These are phyloP conservation scores for Thuja plicata DNA, from an alignment of 83 land plant genomes.

Conservation along the genomic window DNA sequence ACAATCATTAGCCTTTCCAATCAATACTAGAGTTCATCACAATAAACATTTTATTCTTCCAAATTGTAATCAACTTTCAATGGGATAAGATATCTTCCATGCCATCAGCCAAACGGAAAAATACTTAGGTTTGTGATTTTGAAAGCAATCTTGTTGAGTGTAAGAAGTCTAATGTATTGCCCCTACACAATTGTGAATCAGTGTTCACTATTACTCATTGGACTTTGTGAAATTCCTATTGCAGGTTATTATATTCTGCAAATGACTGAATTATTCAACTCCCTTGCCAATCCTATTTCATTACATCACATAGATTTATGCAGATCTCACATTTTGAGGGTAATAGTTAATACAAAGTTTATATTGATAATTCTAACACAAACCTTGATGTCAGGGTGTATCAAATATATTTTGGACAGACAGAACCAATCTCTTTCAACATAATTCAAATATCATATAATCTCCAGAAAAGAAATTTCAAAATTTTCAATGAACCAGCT, in stretches of 20 bases:
- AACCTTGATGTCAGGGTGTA: background rate
- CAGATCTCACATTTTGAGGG: background rate
- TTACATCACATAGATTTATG: background rate
- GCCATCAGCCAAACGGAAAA: background rate
- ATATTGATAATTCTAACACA: background rate
- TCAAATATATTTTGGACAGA: background rate
- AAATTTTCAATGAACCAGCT: background rate
- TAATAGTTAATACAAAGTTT: background rate
- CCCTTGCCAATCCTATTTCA: background rate
- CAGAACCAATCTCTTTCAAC: background rate
- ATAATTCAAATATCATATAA: background rate
- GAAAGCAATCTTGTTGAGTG: background rate
- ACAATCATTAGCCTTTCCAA: background rate
- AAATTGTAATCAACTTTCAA: background rate
- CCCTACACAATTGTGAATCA: too few species aligned
- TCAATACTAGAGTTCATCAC: background rate
- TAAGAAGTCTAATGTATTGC: background rate
- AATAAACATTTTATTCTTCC: background rate
- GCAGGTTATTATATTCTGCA: background rate
- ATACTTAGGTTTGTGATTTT: background rate
- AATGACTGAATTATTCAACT: background rate
- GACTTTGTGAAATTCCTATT: background rate
- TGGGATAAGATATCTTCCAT: background rate
- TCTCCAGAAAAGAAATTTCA: background rate
- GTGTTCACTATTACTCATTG: too few species aligned